Base-by-base conservation (phyloP, 2,329 filamentous ascomycete genomes). In the Alternaria infectoria region DNA sequence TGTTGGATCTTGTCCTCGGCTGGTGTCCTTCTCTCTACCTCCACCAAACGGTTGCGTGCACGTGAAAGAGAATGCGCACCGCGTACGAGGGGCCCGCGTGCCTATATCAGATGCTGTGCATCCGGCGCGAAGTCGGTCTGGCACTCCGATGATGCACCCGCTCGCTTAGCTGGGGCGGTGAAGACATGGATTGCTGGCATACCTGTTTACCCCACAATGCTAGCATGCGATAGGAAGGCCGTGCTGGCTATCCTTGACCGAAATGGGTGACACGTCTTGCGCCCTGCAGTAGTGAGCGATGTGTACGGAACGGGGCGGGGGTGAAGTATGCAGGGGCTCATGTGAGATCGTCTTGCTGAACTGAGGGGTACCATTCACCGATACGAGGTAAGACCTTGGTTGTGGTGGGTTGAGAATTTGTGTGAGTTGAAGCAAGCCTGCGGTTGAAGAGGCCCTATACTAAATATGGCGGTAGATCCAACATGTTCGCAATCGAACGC, bases 111-210 rank as follows among this genome's bases (percentile, higher is more conserved):
- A 23, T 44, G 25, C 32, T 58, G 59, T 47, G 59, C 21, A 30
- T 46, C 52, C 25, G 25, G 46, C 30, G 46, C 43, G 54, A 23
- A 23, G 49, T 52, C 49, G 49, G 49, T 47, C 43, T 21, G 43
- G 23, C 21, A 45, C 49, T 17, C 57, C 44, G 52, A 59, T 51
- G 61, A 58, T 56, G 50, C 64, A 54, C 49, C 59, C 32, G 54
- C 66, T 65, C 61, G 63, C 59, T 68, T 64, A 64, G 52, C 66
- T 47, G 60, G 59, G 61, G 69, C 69, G 69, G 69, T 71, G 68
- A 67, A 59, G 56, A 57, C 54, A 25, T 49, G 58, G 59, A 65
- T 63, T 65, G 64, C 62, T 67, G 64, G 64, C 64, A 62, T 45
- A 36, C 44, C 12, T 19, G 5, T 45, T 19, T 62, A 57, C 62